Base-by-base conservation (phyloP, 2,329 filamentous ascomycete species). In the Pseudogymnoascus destructans region DNA sequence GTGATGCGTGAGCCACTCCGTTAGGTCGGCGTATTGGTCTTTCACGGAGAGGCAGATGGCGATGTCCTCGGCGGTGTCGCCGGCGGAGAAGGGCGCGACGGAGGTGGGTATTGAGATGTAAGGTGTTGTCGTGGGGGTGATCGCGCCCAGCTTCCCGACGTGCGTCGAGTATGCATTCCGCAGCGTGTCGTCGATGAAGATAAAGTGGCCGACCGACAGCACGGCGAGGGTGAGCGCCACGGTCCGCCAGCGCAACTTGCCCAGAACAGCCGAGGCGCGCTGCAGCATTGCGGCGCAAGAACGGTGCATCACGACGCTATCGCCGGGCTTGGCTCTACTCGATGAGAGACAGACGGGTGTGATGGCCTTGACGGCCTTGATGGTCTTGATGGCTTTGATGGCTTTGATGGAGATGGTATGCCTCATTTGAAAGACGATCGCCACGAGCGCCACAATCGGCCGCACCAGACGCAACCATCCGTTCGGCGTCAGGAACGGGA, bases 61-160 rank as follows among this genome's bases (percentile, higher is more conserved):
- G 5, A 67, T 55, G 35, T 65, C 59, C 59, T 66, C 63, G 4
- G 64, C 87, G 49, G 25, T 55, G 8, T 55, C 49, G 25, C 49
- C 49, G 6, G 49, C 25, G 10, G 11, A n/a, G 11, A 55, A 55
- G 25, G 49, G 49, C 5, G 49, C 49, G 25, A 55, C 2, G 8
- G 49, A 17, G 23, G 25, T 32, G n/a, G 49, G 49, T 1, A 11
- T 42, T 23, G 19, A 25, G 19, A 55, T 33, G 32, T 33, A n/a
- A 11, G 32, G 32, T 33, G 32, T n/a, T 33, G 32, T 33, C 11
- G 32, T 2, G 11, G 32, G 11, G 32, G 10, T 11, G 11, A 33
- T n/a, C 32, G 32, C 32, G 32, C 11, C 32, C 4, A 33, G 32
- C 32, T 33, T 33, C 32, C 32, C 11, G 11, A 33, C 2, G 32